Base-by-base conservation (phyloP, 768 basidiomycete genomes). In the Tricholoma furcatifolium region DNA sequence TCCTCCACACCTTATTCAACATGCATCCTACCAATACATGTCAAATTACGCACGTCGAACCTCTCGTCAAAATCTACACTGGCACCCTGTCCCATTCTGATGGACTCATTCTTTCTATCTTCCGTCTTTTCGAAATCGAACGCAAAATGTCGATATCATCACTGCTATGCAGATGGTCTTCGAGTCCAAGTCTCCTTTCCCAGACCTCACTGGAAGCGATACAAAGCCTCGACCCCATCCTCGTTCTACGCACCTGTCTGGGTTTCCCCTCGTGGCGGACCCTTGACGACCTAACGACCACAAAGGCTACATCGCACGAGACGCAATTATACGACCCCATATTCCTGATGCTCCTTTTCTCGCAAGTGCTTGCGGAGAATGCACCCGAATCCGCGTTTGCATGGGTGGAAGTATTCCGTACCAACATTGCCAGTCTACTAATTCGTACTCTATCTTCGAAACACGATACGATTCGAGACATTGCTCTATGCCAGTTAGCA, bases 401-500 rank as follows among this genome's bases (percentile, higher is more conserved):
- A n/a, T 96, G 93, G 93, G 87, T 95, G 12, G 86, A 91, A 61
- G 66, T 97, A 15, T 85, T 95, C 64, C 74, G 93, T 57, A 88
- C 87, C 6, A 94, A 96, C 58, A 73, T 87, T 10, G 78, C 88
- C 11, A 80, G 88, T 41, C 58, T 98, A 43, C 76, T 89, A 2
- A 77, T 96, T 18, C 81, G 88, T 12, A 76, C 82, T 0, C 65
- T 97, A 43, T 88, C 92, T 0, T 81, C 87, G 4, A 82, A 82
- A 46, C 81, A 89, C 56, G 67, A 60, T 2, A 70, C 72, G 10
- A 68, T 91, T 4, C 84, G 93, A 17, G 74, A 79, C 20, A 59
- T 88, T 0, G 84, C 87, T 3, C 62, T 82, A 34, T 77, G 75
- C 36, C 82, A 88, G 46, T 67, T 96, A 3, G 76, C 82, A 0